Conservation (phyloP, 2,329 filamentous ascomycete species). For the Penicillium sclerotiorum region DNA sequence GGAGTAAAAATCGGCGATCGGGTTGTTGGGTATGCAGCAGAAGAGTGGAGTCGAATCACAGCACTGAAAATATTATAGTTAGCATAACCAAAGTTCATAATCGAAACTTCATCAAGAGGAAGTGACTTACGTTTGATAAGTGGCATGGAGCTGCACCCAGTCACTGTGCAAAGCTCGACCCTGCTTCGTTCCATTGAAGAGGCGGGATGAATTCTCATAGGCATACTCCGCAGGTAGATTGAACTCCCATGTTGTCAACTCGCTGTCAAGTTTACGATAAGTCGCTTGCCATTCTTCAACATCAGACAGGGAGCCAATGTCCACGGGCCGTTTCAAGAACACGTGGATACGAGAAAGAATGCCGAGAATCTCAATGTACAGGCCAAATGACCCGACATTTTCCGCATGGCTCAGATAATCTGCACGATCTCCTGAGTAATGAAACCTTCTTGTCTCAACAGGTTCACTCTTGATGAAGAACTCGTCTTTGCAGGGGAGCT, state of each 20-base stretch:
- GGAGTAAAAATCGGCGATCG: constrained; percentile 86
- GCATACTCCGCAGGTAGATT: constrained; percentile 80
- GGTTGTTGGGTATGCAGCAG: constrained; percentile 87
- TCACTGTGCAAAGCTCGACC: constrained; percentile 74
- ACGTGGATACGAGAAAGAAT: constrained; percentile 86
- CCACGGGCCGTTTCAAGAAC: constrained; percentile 85
- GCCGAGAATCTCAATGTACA: constrained; percentile 86
- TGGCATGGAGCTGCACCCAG: constrained; percentile 89
- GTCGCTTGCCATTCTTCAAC: constrained; percentile 88
- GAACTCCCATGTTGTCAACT: constrained; percentile 80
- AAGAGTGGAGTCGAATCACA: constrained; percentile 87
- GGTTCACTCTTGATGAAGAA: constrained; percentile 80
- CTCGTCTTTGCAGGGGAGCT: constrained; percentile 83
- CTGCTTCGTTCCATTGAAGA: constrained; percentile 67
- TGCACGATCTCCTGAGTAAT: constrained; percentile 53
- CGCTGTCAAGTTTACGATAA: constrained; percentile 81
- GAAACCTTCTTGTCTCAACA: constrained; percentile 83
- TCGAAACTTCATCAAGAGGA: no score
- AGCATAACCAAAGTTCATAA: no score
- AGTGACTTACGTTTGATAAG: constrained; percentile 73
- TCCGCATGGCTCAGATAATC: constrained; percentile 73
- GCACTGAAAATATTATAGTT: no score
- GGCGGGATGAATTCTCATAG: constrained; percentile 69
- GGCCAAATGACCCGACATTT: constrained; percentile 83
- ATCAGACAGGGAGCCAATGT: constrained; percentile 80